A percentile compares a stretch with the other conserved stretches of the same genome.
Evolutionary conservation across 805 yeast species (phyloP).

Genomic region (Candida xiaguanensis): DNA sequence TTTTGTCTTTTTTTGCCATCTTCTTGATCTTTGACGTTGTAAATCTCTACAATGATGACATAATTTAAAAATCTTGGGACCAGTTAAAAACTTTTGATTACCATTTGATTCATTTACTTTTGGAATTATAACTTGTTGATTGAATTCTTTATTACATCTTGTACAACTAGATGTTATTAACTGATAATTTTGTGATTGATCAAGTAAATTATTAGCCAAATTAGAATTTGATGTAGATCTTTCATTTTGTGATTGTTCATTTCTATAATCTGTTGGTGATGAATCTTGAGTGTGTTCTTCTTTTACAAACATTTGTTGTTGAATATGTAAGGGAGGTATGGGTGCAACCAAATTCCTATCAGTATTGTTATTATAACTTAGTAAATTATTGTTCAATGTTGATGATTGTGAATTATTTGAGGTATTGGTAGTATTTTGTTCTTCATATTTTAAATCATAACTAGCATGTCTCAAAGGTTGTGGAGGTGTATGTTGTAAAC

Average conservation of each 20-base stretch:
- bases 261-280: not conserved
- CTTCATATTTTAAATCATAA: conserved; percentile 5
- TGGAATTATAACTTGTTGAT: conserved; percentile 38
- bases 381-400: not conserved
- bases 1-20: conserved; percentile 64
- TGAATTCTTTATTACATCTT: conserved; percentile 58
- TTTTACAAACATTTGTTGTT: conserved; percentile 32
- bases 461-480: conserved; percentile 5
- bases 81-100: conserved; percentile 27
- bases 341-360: conserved; percentile 24
- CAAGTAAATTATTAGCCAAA: not conserved
- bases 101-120: conserved; percentile 16
- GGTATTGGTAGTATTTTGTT: conserved; percentile 1
- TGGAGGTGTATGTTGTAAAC: conserved; percentile 1
- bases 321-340: conserved; percentile 43
- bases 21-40: conserved; percentile 57
- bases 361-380: conserved; percentile 5
- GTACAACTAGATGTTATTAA: conserved; percentile 42
- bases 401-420: not conserved
- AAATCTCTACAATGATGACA: conserved; percentile 64
- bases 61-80: conserved; percentile 46
- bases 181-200: conserved; percentile 18
- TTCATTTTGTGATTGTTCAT: not conserved
- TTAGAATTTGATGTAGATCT: not conserved
- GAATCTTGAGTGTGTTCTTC: not conserved